phyloP scores from a whole-genome alignment of 371 early-diverging fungal genomes.

The Mucor irregularis region DNA sequence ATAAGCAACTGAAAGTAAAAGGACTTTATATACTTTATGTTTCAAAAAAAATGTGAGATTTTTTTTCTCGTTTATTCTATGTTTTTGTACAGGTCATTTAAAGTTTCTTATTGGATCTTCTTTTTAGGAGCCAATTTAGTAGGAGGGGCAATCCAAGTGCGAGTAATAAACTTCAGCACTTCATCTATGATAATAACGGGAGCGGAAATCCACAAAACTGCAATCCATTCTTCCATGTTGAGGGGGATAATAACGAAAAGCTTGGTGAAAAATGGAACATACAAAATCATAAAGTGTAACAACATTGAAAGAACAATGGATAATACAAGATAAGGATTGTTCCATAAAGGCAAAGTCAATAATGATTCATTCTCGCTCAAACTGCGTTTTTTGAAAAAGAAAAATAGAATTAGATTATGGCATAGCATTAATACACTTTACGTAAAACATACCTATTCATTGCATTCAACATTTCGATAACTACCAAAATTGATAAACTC shows the following conservation, averaged over 20 bases:
- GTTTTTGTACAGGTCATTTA: no score
- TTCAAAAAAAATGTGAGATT: no score
- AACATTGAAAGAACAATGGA: slow-evolving; percentile 87
- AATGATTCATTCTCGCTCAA: slow-evolving; percentile 93
- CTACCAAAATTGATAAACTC: slow-evolving; percentile 92
- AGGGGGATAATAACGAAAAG: slow-evolving; percentile 89
- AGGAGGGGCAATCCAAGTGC: slow-evolving; percentile 66
- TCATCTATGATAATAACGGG: slow-evolving; percentile 96
- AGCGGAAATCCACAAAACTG: slow-evolving; percentile 82
- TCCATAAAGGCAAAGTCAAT: slow-evolving; percentile 88
- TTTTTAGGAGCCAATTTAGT: no score
- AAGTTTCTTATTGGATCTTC: slow-evolving; percentile 5
- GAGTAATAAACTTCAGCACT: slow-evolving; percentile 80
- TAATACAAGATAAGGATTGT: slow-evolving; percentile 84
- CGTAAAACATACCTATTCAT: slow-evolving; percentile 81
- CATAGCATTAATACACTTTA: no score
- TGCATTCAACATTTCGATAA: slow-evolving; percentile 98
- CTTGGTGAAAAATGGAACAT: slow-evolving; percentile 82
- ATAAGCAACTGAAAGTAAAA: no score
- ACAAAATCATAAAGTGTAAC: slow-evolving; percentile 94
- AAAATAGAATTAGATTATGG: no score
- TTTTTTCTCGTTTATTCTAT: no score
- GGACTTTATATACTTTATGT: no score
- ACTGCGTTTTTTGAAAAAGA: slow-evolving; percentile 83
- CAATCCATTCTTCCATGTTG: slow-evolving; percentile 87